phyloP scores from a whole-genome alignment of 2,329 filamentous ascomycete genomes.

The Trichoderma oligosporum region DNA sequence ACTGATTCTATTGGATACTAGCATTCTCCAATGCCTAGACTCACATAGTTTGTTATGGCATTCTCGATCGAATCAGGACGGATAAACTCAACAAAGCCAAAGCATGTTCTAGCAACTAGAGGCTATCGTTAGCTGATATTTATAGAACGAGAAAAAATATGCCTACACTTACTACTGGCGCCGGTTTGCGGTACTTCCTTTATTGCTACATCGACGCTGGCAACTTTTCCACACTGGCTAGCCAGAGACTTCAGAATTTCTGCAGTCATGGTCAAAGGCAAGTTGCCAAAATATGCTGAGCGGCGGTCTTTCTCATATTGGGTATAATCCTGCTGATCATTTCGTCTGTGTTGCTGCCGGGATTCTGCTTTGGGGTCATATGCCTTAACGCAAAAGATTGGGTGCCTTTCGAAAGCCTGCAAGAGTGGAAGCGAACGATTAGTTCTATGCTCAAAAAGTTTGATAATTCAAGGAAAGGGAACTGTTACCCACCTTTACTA shows the following conservation, averaged over 20 bases:
- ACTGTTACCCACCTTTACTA: constrained; percentile 33
- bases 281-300: constrained; percentile 46
- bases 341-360: constrained; percentile 9
- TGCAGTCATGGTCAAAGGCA: constrained; percentile 39
- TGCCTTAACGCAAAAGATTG: constrained; percentile 22
- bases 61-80: constrained; percentile 36
- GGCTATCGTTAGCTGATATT: not conserved
- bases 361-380: constrained; percentile 29
- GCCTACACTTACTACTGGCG: constrained; percentile 18
- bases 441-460: no score
- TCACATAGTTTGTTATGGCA: constrained; percentile 37
- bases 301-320: constrained; percentile 43
- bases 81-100: constrained; percentile 40
- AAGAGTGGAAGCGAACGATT: not conserved
- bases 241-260: constrained; percentile 37
- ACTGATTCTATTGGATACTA: not conserved
- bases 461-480: not conserved
- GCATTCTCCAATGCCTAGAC: no score
- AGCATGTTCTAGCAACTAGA: constrained; percentile 26
- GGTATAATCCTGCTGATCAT: constrained; percentile 20
- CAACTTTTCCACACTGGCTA: constrained; percentile 37
- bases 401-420: constrained; percentile 30
- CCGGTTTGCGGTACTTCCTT: constrained; percentile 23
- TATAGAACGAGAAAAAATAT: not conserved
- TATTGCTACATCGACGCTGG: constrained; percentile 28